These are phyloP conservation scores for Ettlia oleoabundans DNA, from an alignment of 139 green algal genomes.

Conservation along the genomic window DNA sequence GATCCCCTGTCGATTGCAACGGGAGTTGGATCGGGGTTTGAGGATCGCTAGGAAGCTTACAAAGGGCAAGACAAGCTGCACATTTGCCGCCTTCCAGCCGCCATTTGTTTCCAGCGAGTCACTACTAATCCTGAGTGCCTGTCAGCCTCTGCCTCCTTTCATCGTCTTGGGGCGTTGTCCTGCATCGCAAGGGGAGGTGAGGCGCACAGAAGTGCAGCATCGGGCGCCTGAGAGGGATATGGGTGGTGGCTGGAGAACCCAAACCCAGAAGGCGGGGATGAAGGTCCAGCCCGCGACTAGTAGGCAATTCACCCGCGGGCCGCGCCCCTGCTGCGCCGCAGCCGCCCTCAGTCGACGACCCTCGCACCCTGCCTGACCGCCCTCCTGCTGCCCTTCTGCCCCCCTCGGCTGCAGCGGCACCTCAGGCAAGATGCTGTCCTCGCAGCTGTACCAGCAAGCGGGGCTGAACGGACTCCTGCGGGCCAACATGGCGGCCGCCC, in stretches of 20 bases:
- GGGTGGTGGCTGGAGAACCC: no score
- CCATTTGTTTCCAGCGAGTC: no score
- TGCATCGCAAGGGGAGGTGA: neutral
- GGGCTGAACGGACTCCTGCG: conserved; percentile 51
- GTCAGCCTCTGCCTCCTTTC: no score
- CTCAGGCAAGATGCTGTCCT: conserved; percentile 54
- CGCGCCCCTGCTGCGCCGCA: neutral
- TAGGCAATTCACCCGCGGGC: neutral
- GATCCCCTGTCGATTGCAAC: no score
- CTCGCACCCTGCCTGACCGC: neutral
- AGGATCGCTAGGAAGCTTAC: no score
- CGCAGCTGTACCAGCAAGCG: conserved; percentile 51
- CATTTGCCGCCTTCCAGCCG: no score
- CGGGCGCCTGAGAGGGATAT: neutral
- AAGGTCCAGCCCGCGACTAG: neutral
- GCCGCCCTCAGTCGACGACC: neutral
- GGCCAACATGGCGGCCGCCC: neutral
- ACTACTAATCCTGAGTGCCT: no score
- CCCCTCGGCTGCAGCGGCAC: neutral
- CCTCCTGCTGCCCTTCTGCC: neutral
- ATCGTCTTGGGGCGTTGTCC: no score
- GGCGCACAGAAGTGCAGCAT: neutral
- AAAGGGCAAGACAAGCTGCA: no score
- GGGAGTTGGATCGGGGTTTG: no score
- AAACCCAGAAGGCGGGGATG: neutral